phyloP scores from a whole-genome alignment of 1,284 basidiomycete species.

The Rhodotorula sp. region DNA sequence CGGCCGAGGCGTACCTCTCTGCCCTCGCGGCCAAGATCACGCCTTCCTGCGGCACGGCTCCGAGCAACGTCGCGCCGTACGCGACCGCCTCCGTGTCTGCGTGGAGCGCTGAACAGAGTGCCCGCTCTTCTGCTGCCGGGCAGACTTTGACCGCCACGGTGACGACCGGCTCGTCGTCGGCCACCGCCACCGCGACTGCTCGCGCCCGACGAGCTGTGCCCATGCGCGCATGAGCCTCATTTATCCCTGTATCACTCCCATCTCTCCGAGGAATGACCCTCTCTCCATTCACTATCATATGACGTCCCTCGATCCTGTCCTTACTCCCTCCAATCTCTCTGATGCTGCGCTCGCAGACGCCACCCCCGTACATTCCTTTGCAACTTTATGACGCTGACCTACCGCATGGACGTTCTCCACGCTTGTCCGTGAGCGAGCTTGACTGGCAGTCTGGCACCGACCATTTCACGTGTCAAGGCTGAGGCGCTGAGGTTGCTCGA shows the following conservation, averaged over 20 bases:
- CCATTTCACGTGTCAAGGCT: not conserved
- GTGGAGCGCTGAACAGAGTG: constrained; percentile 29
- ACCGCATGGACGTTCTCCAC: no score
- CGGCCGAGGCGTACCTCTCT: constrained; percentile 22
- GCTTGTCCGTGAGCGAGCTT: no score
- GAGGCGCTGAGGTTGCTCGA: no score
- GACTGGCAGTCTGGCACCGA: no score
- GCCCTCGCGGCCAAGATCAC: constrained; percentile 13
- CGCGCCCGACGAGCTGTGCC: constrained; percentile 8
- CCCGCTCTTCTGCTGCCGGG: constrained; percentile 10
- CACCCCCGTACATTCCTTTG: no score
- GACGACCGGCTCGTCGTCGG: constrained; percentile 8
- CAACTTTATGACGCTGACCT: no score
- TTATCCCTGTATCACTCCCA: not conserved
- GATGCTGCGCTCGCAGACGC: no score
- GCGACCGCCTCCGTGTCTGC: constrained; percentile 4
- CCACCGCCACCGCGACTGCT: constrained; percentile 11
- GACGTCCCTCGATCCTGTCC: not conserved
- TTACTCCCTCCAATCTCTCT: not conserved
- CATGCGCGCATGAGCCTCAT: not conserved
- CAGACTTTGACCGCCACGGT: constrained; percentile 25
- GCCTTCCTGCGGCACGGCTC: constrained; percentile 24
- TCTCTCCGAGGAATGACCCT: not conserved
- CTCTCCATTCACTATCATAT: not conserved
- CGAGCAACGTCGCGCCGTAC: constrained; percentile 33